These are phyloP conservation scores for Tetradesmus lagerheimii DNA, from an alignment of 139 green algal genomes.

Conservation along the genomic window DNA sequence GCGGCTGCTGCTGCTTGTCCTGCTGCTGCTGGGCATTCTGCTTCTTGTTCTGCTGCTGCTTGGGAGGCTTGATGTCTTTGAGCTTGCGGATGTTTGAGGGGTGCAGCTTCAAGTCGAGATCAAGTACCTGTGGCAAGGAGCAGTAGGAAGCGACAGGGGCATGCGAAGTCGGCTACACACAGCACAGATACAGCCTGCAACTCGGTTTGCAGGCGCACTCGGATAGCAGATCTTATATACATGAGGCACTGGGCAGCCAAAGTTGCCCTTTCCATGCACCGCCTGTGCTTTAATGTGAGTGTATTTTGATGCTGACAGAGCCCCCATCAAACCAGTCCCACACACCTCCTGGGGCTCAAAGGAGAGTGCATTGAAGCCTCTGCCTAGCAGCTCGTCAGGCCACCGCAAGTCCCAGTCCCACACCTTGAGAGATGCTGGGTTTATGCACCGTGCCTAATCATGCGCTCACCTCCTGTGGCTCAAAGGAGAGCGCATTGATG, in stretches of 20 bases:
- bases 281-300: too few relatives aligned
- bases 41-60: slow-evolving; percentile 36
- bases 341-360: slow-evolving; percentile 46
- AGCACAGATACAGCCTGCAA: too few relatives aligned
- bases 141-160: too few relatives aligned
- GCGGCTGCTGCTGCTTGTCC: slow-evolving; percentile 24
- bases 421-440: too few relatives aligned
- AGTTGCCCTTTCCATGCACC: too few relatives aligned
- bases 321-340: too few relatives aligned
- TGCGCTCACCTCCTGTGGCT: slow-evolving; percentile 21
- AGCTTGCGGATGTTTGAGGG: neutral
- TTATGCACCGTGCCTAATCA: too few relatives aligned
- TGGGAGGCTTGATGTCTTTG: slow-evolving; percentile 36
- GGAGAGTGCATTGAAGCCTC: slow-evolving; percentile 30
- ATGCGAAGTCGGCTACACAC: too few relatives aligned
- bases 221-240: too few relatives aligned
- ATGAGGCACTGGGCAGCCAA: too few relatives aligned
- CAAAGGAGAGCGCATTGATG: slow-evolving; percentile 30
- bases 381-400: slow-evolving; percentile 46
- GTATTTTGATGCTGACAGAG: too few relatives aligned
- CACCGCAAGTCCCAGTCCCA: slow-evolving; percentile 45
- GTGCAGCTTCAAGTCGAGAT: slow-evolving; percentile 44
- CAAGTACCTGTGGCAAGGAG: slow-evolving; percentile 14
- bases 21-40: slow-evolving; percentile 1
- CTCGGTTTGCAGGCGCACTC: too few relatives aligned